Evolutionary conservation across 495 filamentous ascomycete species (phyloP).

Genomic region (Endocarpon pusillum): DNA sequence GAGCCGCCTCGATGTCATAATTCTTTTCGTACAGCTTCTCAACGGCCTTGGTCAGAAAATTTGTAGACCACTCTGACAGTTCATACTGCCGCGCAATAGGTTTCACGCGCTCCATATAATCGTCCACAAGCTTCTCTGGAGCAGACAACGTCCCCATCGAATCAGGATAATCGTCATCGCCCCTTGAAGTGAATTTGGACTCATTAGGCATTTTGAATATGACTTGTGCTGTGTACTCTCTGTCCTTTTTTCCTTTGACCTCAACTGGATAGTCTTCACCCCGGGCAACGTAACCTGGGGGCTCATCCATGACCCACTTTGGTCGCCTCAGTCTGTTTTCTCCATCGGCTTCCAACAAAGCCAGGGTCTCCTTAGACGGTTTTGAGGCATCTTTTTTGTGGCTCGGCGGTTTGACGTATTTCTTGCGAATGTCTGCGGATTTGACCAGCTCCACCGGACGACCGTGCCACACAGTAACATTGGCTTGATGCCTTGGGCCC

Average conservation of each 20-base stretch:
- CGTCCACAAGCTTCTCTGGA: slow-evolving; percentile 42
- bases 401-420: slow-evolving; percentile 37
- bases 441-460: slow-evolving; percentile 79
- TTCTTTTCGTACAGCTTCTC: slow-evolving; percentile 52
- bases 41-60: slow-evolving; percentile 75
- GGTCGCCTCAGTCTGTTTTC: slow-evolving; percentile 61
- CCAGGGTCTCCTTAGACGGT: slow-evolving; percentile 57
- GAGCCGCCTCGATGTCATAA: slow-evolving; percentile 54
- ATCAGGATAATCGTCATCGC: slow-evolving; percentile 29
- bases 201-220: slow-evolving; percentile 35
- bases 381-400: slow-evolving; percentile 54
- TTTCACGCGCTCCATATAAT: slow-evolving; percentile 57
- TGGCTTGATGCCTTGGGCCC: slow-evolving; percentile 83
- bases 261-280: slow-evolving; percentile 52
- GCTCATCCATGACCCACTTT: slow-evolving; percentile 86
- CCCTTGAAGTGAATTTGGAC: slow-evolving; percentile 13
- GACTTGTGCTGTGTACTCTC: slow-evolving; percentile 33
- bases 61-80: slow-evolving; percentile 54
- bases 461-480: slow-evolving; percentile 69
- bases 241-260: slow-evolving; percentile 31
- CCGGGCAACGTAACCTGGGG: slow-evolving; percentile 63
- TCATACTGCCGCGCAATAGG: slow-evolving; percentile 41
- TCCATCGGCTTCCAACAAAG: slow-evolving; percentile 66
- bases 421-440: slow-evolving; percentile 68
- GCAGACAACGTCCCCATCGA: slow-evolving; percentile 22